Evolutionary conservation across 2,329 filamentous ascomycete species (phyloP).

Genomic region (Talaromyces marneffei): DNA sequence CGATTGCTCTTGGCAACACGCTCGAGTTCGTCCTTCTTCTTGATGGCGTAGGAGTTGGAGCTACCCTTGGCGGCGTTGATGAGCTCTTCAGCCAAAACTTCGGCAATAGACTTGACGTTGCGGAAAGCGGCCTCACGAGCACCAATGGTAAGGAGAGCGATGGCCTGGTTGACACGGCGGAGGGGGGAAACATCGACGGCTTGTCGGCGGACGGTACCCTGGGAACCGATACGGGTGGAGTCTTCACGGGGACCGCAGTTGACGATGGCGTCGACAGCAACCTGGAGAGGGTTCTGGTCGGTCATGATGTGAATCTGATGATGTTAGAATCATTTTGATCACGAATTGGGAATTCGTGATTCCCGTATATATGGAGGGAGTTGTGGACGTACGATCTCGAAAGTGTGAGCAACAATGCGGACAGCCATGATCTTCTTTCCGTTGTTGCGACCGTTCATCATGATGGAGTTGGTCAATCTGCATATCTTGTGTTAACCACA

Average conservation of each 20-base stretch:
- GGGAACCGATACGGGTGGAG: constrained; percentile 98
- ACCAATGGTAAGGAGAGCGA: constrained; percentile 97
- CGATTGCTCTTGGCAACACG: constrained; percentile 99
- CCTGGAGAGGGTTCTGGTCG: constrained; percentile 99
- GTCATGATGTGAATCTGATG: constrained; percentile 98
- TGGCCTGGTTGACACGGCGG: constrained; percentile 99
- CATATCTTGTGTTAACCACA: neutral
- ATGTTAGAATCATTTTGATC: constrained; percentile 16
- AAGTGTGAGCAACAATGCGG: constrained; percentile 96
- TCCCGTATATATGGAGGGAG: neutral
- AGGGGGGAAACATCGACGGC: constrained; percentile 99
- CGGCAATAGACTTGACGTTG: constrained; percentile 99
- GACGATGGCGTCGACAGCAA: constrained; percentile 98
- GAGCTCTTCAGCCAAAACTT: constrained; percentile 99
- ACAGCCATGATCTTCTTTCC: constrained; percentile 99
- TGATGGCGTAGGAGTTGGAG: constrained; percentile 99
- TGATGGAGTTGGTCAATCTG: constrained; percentile 94
- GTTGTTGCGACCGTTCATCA: constrained; percentile 99
- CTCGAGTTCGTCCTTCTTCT: constrained; percentile 99
- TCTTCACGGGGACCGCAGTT: constrained; percentile 99
- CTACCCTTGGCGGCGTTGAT: constrained; percentile 99
- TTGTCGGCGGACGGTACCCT: constrained; percentile 99
- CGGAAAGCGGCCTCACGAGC: constrained; percentile 98
- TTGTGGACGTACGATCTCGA: constrained; percentile 83
- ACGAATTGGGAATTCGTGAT: neutral